phyloP scores from a whole-genome alignment of 805 yeast genomes.

The Ogataea henricii region DNA sequence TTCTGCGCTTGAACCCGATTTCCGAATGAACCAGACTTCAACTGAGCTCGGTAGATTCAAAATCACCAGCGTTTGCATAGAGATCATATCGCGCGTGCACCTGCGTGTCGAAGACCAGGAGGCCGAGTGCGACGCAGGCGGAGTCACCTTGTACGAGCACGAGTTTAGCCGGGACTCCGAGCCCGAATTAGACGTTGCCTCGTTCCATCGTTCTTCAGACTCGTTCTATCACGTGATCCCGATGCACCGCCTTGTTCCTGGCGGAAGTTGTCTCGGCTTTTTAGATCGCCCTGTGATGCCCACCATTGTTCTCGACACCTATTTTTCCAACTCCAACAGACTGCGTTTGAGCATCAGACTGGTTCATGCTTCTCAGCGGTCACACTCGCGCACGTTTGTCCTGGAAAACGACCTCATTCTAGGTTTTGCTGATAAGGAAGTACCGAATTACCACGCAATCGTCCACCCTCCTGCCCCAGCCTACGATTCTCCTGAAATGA shows the following conservation, averaged over 20 bases:
- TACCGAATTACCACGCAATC: conserved; percentile 15
- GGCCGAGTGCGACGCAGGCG: conserved; percentile 9
- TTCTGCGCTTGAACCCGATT: conserved; percentile 10
- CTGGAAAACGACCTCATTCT: conserved; percentile 17
- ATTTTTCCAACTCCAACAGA: conserved; percentile 14
- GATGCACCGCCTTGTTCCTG: conserved; percentile 13
- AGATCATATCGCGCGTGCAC: conserved; percentile 11
- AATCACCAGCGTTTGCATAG: conserved; percentile 6
- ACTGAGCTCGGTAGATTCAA: conserved; percentile 21
- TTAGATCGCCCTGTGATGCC: conserved; percentile 20
- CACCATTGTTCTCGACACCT: conserved; percentile 14
- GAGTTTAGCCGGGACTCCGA: conserved; percentile 11
- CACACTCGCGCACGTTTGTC: conserved; percentile 6
- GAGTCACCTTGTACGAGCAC: conserved; percentile 8
- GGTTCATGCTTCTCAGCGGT: background rate
- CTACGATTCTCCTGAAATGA: conserved; percentile 14
- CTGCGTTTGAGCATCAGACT: conserved; percentile 12
- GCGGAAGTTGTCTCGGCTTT: conserved; percentile 6
- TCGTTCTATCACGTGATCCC: conserved; percentile 9
- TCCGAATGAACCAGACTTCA: conserved; percentile 11
- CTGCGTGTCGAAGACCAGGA: conserved; percentile 9
- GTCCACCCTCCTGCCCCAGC: conserved; percentile 21
- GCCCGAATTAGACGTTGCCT: conserved; percentile 19
- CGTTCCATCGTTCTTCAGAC: conserved; percentile 8
- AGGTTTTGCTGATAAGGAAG: conserved; percentile 15